Evolutionary conservation across 75 land plant species (phyloP).

Genomic region (Isoetes taiwanensis): DNA sequence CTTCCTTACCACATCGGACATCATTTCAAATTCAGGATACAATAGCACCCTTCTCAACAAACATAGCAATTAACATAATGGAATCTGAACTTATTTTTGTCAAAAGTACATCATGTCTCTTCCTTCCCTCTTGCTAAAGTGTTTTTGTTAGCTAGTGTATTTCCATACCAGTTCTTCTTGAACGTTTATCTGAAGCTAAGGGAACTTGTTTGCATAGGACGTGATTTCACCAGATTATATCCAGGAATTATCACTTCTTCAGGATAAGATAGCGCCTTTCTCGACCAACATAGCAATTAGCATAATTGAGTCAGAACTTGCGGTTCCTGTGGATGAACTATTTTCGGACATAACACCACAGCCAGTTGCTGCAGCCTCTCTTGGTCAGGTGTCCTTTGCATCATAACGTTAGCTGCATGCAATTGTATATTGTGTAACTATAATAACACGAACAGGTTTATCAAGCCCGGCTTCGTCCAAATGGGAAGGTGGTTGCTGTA

Average conservation of each 20-base stretch:
- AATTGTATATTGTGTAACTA: background rate
- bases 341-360: conserved; percentile 83
- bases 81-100: too few species aligned
- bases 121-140: too few species aligned
- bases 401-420: background rate
- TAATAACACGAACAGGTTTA: conserved; percentile 47
- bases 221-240: conserved; percentile 75
- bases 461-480: conserved; percentile 67
- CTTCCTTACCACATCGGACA: too few species aligned
- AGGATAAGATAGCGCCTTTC: conserved; percentile 87
- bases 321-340: conserved; percentile 48
- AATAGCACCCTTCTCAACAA: too few species aligned
- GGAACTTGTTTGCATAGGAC: conserved; percentile 37
- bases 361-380: conserved; percentile 91
- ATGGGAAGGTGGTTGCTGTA: conserved; percentile 72
- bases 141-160: too few species aligned
- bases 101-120: too few species aligned
- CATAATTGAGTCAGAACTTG: conserved; percentile 77
- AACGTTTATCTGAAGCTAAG: too few species aligned
- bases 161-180: too few species aligned
- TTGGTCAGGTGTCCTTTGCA: conserved; percentile 61
- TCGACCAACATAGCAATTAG: conserved; percentile 61
- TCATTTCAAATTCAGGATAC: too few species aligned
- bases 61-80: too few species aligned
- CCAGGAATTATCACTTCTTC: conserved; percentile 74